Base-by-base conservation (phyloP, 1,284 basidiomycete genomes). In the Mycena sp. region DNA sequence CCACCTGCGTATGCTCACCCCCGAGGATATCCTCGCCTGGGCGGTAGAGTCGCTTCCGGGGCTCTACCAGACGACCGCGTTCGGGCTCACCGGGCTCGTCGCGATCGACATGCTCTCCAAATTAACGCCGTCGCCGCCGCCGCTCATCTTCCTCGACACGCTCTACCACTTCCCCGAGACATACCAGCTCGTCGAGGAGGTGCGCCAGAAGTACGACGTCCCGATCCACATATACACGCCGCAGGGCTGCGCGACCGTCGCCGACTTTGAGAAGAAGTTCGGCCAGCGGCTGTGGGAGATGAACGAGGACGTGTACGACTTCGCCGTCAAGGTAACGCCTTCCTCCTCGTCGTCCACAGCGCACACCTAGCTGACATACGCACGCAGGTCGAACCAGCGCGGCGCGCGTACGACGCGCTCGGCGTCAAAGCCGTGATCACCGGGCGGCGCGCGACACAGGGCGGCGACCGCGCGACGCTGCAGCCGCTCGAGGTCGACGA, bases 161-260 rank as follows among this genome's bases (percentile, higher is more conserved):
- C 85, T 99, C 11, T 96, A 99, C 77, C 98, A 99, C 81, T 99
- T 99, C 78, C 82, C 86, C 3, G 95, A 98, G 80, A 99, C 97
- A 6, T 88, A 97, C 69, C 88, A 91, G 67, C 87, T 99, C 44
- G 92, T 96, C 2, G 85, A 91, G 58, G 88, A 89, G 35, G 93
- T 95, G 12, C 89, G 91, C 72, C 78, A 84, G 71, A 88, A 85
- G 69, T 99, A 99, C 76, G 80, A 83, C 26, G 83, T 90, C 25
- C 83, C 87, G 2, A 82, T 99, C 41, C 85, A 92, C 76, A 85
- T 92, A 11, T 98, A 91, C 83, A 90, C 84, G 69, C 96, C 97
- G 5, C 85, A 87, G 11, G 90, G 85, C 6, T 94, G 92, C 65
- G 78, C 82, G 32, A 90, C 84, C 5, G 85, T 86, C 4, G 78